These are phyloP conservation scores for Alliaria petiolata DNA, from an alignment of 345 rosid species.

Conservation along the genomic window DNA sequence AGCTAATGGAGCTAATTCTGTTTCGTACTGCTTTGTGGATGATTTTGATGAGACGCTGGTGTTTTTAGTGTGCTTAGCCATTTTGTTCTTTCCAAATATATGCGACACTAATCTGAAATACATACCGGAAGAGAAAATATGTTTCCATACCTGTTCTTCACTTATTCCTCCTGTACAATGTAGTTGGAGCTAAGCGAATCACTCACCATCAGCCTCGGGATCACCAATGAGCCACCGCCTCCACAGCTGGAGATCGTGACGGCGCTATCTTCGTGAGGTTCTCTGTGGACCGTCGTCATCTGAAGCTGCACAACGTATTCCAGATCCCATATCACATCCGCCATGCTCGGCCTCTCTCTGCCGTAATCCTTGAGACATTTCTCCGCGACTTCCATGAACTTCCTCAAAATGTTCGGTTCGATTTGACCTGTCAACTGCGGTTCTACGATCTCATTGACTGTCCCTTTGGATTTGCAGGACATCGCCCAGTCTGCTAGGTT, in stretches of 20 bases:
- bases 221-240: not conserved
- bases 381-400: conserved; percentile 46
- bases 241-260: not conserved
- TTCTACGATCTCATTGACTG: conserved; percentile 12
- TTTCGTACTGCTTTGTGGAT: too few species aligned
- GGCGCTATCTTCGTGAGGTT: conserved; percentile 11
- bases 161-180: too few species aligned
- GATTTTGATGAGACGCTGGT: too few species aligned
- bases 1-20: too few species aligned
- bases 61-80: too few species aligned
- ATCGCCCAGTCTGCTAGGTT: conserved; percentile 28
- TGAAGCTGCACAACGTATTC: conserved; percentile 17
- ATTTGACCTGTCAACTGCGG: conserved; percentile 18
- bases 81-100: too few species aligned
- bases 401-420: conserved; percentile 22
- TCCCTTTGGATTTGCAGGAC: conserved; percentile 14
- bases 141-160: not conserved
- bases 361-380: conserved; percentile 53
- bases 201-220: conserved; percentile 2
- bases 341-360: conserved; percentile 48
- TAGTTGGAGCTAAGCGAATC: not conserved
- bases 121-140: too few species aligned
- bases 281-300: not conserved
- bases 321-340: conserved; percentile 43
- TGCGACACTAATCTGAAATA: not conserved